Base-by-base conservation (phyloP, 2,329 filamentous ascomycete genomes). In the Rhynchosporium secalis region DNA sequence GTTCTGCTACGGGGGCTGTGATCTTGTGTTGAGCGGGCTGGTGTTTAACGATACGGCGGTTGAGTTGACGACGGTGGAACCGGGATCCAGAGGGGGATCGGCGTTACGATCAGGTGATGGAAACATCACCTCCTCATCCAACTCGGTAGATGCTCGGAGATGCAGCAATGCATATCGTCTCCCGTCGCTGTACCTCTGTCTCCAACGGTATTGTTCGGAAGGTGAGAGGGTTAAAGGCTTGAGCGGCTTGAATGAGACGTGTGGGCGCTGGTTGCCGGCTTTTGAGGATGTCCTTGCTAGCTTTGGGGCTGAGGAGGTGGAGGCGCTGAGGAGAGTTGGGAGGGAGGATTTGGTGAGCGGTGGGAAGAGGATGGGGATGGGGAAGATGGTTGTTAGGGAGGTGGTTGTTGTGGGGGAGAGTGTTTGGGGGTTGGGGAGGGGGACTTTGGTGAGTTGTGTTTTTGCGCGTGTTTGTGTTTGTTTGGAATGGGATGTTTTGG, bases 111-210 rank as follows among this genome's bases (percentile, higher is more conserved):
- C 20, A 20, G 20, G 20, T 20, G 20, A 20, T 20, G 20, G 20
- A 20, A 20, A 20, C 20, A 20, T 20, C 20, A 20, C 20, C 20
- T 20, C 20, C 20, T 20, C 20, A 20, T 20, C 20, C 20, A 1
- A 20, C 20, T 20, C 20, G 20, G 20, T 20, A 20, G 20, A 20
- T 20, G 20, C 38, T 45, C 5, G 10, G 29, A n/a, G 31, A 8
- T 56, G 52, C 43, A 10, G n/a, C 5, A 48, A 48, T 40, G 29
- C 9, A 4, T 58, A 29, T 5, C 15, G 28, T 10, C 28, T 58
- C 8, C 56, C 43, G 3, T 58, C 56, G 20, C 38, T 58, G 31
- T 58, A 58, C n/a, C 4, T 58, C 3, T 58, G 56, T 58, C 15
- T 48, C n/a, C 47, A n/a, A 3, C 12, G 28, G 1, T 48, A n/a